Base-by-base conservation (phyloP, 1,284 basidiomycete genomes). In the Fomitopsis betulina region DNA sequence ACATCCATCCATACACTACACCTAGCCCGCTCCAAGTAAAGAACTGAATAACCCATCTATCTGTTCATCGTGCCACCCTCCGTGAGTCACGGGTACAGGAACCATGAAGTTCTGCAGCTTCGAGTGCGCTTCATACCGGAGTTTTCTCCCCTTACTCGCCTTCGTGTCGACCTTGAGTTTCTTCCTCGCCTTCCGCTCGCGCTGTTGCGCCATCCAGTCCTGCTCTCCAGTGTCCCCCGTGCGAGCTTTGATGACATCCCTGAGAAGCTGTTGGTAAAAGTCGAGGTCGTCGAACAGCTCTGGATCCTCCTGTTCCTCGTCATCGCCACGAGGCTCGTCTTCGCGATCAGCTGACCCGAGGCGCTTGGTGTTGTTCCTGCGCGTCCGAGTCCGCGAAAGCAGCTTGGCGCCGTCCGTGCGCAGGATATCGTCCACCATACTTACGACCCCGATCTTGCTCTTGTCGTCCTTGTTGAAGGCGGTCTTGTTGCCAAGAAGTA, bases 51-150 rank as follows among this genome's bases (percentile, higher is more conserved):
- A 73, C 70, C 97, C 94, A 69, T 97, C 94, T 59, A 94, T 84
- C 75, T 97, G 94, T 68, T 93, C 92, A 62, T 96, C 93, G 62
- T 94, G 91, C 95, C 95, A 98, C 57, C 75, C 74, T 25, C 80
- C 80, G 47, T 75, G 58, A 39, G 63, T 45, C 1, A 83, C 76
- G 6, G 86, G 83, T 5, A 95, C 85, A 10, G 95, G 94, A 1
- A 94, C 91, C 87, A 96, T 96, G 69, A 96, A 96, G 70, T 94
- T 94, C 69, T 93, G 90, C 42, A 96, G 75, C 75, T 96, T 97
- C 67, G 96, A 93, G 69, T 97, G 95, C 1, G 93, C 87, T 60
- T 96, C 90, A 71, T 94, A 96, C 61, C 93, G 91, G 68, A 61
- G 50, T 63, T 63, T 61, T 49, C 52, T 64, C 2, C 95, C 95